phyloP scores from a whole-genome alignment of 2,329 filamentous ascomycete genomes.

The Pseudogymnoascus sp. region DNA sequence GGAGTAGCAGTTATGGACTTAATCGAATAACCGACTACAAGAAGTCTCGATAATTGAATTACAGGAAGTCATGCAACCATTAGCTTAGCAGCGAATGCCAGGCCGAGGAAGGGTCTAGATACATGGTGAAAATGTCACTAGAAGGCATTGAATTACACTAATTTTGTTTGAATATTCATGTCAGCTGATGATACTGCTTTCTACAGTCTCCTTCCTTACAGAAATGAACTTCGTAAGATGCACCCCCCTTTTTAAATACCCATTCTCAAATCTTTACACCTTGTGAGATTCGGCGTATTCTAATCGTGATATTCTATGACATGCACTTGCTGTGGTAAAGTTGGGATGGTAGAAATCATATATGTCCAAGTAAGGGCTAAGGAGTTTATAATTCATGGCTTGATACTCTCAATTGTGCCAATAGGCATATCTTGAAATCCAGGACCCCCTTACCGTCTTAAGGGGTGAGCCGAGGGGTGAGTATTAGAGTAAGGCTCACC shows the following conservation, averaged over 20 bases:
- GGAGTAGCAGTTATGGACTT: not conserved
- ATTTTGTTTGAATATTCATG: not conserved
- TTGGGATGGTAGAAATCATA: too few relatives aligned
- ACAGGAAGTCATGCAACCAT: not conserved
- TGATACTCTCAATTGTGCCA: too few relatives aligned
- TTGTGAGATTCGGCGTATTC: not conserved
- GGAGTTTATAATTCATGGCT: too few relatives aligned
- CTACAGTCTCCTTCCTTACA: not conserved
- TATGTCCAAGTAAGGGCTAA: too few relatives aligned
- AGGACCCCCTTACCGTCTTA: too few relatives aligned
- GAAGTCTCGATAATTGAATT: not conserved
- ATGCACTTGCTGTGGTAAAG: not conserved
- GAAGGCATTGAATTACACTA: not conserved
- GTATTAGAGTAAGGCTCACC: too few relatives aligned
- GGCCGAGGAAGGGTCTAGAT: not conserved
- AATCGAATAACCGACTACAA: not conserved
- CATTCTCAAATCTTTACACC: not conserved
- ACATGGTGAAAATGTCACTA: not conserved
- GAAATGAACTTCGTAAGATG: not conserved
- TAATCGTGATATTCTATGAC: not conserved
- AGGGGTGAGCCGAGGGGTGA: too few relatives aligned
- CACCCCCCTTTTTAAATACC: not conserved
- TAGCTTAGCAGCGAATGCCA: not conserved
- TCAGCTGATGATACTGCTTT: not conserved
- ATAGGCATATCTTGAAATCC: too few relatives aligned